A percentile compares a stretch with the other conserved stretches of the same genome.
Conservation (phyloP, 371 early-diverging fungal species). For the Choanephora cucurbitarum region DNA sequence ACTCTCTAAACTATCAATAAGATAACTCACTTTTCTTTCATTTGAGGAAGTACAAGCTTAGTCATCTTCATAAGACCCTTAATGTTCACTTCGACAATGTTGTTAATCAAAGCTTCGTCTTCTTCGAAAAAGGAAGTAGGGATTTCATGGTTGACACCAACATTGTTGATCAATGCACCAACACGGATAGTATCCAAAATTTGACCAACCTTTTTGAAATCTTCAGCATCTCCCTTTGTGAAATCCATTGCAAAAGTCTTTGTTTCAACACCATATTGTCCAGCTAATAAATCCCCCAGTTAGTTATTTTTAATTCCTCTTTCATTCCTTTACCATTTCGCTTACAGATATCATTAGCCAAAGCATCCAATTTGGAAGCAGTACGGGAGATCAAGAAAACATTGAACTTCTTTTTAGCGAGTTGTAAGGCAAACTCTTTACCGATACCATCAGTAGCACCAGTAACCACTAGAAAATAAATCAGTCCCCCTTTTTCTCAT, state of each 20-base stretch:
- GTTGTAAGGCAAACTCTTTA: constrained; percentile 88
- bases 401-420: constrained; percentile 88
- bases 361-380: constrained; percentile 77
- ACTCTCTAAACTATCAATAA: constrained; percentile 13
- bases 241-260: constrained; percentile 86
- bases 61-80: constrained; percentile 85
- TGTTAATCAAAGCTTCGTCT: constrained; percentile 59
- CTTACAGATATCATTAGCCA: constrained; percentile 75
- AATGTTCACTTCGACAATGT: constrained; percentile 90
- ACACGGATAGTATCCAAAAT: constrained; percentile 62
- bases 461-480: constrained; percentile 76
- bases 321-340: no score
- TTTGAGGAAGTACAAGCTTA: constrained; percentile 77
- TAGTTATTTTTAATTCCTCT: no score
- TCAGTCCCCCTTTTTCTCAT: background rate
- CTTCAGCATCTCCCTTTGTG: constrained; percentile 58
- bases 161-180: constrained; percentile 91
- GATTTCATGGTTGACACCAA: constrained; percentile 88
- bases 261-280: constrained; percentile 66
- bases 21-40: constrained; percentile 56
- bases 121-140: constrained; percentile 86
- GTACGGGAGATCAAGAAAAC: constrained; percentile 90
- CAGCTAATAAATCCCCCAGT: constrained; percentile 18
- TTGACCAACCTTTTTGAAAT: constrained; percentile 69
- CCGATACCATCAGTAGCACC: constrained; percentile 99